phyloP scores from a whole-genome alignment of 2,329 filamentous ascomycete genomes.

The Metarhizium guizhouense region DNA sequence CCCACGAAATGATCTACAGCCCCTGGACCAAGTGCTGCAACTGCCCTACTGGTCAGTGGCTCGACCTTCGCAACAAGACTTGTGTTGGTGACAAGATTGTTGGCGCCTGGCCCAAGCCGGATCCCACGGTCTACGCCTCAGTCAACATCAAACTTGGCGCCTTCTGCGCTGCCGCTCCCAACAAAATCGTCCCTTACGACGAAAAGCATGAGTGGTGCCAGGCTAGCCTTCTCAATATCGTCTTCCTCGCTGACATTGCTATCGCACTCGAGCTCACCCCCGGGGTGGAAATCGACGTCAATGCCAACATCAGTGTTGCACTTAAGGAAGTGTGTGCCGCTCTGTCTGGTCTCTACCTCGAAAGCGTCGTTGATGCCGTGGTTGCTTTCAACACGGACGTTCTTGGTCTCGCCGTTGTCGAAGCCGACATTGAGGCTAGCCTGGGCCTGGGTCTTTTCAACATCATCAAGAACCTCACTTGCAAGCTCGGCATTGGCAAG shows the following conservation, averaged over 20 bases:
- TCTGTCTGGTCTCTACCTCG: conserved; percentile 24
- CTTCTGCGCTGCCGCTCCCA: conserved; percentile 26
- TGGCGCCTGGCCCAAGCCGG: conserved; percentile 26
- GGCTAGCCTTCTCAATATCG: conserved; percentile 22
- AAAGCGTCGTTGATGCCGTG: conserved; percentile 20
- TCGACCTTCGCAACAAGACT: conserved; percentile 20
- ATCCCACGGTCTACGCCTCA: conserved; percentile 14
- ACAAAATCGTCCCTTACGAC: conserved; percentile 26
- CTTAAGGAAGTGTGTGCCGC: conserved; percentile 24
- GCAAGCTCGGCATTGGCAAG: conserved; percentile 21
- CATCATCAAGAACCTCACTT: conserved; percentile 15
- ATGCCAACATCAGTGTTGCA: conserved; percentile 16
- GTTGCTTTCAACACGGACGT: conserved; percentile 28
- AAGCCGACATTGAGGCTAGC: conserved; percentile 17
- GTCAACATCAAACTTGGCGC: conserved; percentile 19
- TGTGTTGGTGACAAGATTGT: conserved; percentile 18
- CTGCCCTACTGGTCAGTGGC: conserved; percentile 31
- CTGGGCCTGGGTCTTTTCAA: conserved; percentile 17
- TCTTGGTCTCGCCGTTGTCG: conserved; percentile 20
- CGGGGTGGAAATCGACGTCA: conserved; percentile 12
- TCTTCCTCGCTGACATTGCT: conserved; percentile 23
- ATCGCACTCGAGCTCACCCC: conserved; percentile 17
- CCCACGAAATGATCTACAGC: conserved; percentile 25
- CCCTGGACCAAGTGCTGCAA: conserved; percentile 32
- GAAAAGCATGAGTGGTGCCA: conserved; percentile 26